Conservation (phyloP, 352 stramenopile genomes). For the Halophytophthora batemanensis region DNA sequence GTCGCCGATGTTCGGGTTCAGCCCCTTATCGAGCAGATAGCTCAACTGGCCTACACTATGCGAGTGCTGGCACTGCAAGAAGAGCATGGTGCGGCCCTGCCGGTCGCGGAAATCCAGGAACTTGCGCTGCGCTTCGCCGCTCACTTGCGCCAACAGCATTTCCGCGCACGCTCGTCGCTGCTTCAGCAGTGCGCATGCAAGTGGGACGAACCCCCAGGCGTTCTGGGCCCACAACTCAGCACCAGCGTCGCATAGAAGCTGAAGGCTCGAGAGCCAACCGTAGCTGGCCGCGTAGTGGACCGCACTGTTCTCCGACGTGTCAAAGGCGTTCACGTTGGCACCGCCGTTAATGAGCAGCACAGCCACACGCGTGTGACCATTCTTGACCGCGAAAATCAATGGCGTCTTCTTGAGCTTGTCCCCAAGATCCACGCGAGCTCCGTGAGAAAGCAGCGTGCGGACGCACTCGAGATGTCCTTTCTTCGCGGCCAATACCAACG, state of each 20-base stretch:
- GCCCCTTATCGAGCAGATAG: constrained; percentile 66
- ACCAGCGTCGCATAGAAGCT: constrained; percentile 47
- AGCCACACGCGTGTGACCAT: constrained; percentile 54
- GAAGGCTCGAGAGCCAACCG: constrained; percentile 64
- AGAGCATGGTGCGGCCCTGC: constrained; percentile 75
- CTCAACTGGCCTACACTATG: constrained; percentile 55
- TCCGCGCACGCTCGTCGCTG: constrained; percentile 49
- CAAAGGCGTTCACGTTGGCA: constrained; percentile 74
- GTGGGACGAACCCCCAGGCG: constrained; percentile 69
- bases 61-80: constrained; percentile 76
- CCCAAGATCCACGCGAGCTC: constrained; percentile 51
- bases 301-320: constrained; percentile 73
- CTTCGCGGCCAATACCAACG: constrained; percentile 59
- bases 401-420: constrained; percentile 82
- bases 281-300: constrained; percentile 79
- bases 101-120: constrained; percentile 76
- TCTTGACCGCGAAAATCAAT: constrained; percentile 75
- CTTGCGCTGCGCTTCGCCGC: constrained; percentile 43
- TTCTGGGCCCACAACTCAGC: constrained; percentile 72
- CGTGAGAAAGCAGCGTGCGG: constrained; percentile 42
- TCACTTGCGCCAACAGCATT: constrained; percentile 53
- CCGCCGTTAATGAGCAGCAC: constrained; percentile 58
- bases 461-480: constrained; percentile 57
- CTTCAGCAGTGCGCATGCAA: constrained; percentile 70
- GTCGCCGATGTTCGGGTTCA: constrained; percentile 68